Conservation (phyloP, 129 eudicot species). For the Flaveria linearis region DNA sequence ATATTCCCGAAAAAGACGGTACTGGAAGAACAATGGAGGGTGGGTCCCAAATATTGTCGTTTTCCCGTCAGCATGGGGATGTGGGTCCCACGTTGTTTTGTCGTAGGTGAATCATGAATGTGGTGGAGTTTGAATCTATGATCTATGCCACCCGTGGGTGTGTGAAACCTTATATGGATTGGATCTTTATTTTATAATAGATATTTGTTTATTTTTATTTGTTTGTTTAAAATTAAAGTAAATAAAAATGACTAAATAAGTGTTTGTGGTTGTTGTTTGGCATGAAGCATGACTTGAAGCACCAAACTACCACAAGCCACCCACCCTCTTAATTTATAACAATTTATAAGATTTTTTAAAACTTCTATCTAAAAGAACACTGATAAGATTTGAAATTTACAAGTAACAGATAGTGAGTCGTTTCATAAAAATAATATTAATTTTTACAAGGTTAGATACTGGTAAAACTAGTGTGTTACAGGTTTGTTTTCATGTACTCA, state of each 20-base stretch:
- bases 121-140: not conserved
- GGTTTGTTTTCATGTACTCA: too few species aligned
- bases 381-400: too few species aligned
- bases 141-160: not conserved
- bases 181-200: not conserved
- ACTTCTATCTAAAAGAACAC: too few species aligned
- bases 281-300: not conserved
- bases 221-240: not conserved
- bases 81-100: not conserved
- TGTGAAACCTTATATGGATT: not conserved
- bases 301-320: not conserved
- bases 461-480: too few species aligned
- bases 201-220: not conserved
- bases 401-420: too few species aligned
- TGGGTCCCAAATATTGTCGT: not conserved
- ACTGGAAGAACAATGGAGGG: not conserved
- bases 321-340: not conserved
- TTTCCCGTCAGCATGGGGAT: not conserved
- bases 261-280: not conserved
- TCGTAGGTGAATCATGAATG: not conserved
- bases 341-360: too few species aligned
- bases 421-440: too few species aligned
- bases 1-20: not conserved
- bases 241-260: not conserved
- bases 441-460: too few species aligned